Conservation (phyloP, 345 rosid genomes). For the Eutrema yunnanense region DNA sequence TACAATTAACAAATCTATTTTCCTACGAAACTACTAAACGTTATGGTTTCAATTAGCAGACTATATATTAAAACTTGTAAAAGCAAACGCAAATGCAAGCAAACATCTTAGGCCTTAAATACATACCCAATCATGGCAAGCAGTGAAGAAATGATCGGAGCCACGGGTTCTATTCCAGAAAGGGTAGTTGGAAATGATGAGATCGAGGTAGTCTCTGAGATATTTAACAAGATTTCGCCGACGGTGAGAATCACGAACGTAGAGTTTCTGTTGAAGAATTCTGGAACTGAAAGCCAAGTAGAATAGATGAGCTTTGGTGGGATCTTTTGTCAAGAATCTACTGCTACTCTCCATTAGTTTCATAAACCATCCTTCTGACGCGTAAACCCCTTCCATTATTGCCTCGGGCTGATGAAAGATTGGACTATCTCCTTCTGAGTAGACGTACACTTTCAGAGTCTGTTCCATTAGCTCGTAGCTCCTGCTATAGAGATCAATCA, state of each 20-base stretch:
- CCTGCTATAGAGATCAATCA: slow-evolving; percentile 34
- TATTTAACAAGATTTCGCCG: slow-evolving; percentile 45
- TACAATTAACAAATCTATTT: too few species aligned
- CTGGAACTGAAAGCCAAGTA: slow-evolving; percentile 75
- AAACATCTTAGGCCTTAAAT: neutral
- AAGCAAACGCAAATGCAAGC: neutral
- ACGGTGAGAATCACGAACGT: slow-evolving; percentile 54
- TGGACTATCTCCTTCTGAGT: slow-evolving; percentile 67
- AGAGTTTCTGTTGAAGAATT: slow-evolving; percentile 53
- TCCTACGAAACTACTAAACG: too few species aligned
- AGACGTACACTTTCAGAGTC: slow-evolving; percentile 60
- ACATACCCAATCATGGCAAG: slow-evolving; percentile 87
- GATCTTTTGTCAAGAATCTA: slow-evolving; percentile 49
- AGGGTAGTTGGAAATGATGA: slow-evolving; percentile 45
- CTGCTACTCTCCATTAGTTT: slow-evolving; percentile 56
- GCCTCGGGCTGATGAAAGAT: slow-evolving; percentile 53
- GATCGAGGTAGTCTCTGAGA: slow-evolving; percentile 46
- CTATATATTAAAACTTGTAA: neutral
- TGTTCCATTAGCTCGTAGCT: slow-evolving; percentile 80
- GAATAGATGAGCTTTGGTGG: slow-evolving; percentile 69
- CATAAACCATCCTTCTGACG: slow-evolving; percentile 95
- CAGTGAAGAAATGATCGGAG: slow-evolving; percentile 76
- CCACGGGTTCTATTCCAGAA: slow-evolving; percentile 85
- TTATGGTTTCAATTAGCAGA: too few species aligned
- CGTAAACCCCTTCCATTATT: slow-evolving; percentile 61